Evolutionary conservation across 2,329 filamentous ascomycete species (phyloP).

Genomic region (Coniochaeta sp.): DNA sequence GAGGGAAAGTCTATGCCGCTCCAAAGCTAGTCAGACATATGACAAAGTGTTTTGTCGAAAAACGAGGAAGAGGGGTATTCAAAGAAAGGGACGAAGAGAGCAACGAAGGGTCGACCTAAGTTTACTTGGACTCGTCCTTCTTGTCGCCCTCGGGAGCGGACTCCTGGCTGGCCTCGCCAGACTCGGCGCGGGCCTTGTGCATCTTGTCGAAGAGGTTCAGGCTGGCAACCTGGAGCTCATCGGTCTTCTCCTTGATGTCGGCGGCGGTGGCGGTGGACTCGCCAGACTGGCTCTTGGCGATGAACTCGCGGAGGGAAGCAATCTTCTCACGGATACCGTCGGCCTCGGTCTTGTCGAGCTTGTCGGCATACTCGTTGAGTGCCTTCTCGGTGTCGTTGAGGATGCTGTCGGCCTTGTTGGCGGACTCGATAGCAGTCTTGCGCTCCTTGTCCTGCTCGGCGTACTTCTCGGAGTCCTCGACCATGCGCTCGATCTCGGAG

Average conservation of each 20-base stretch:
- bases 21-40: slow-evolving; percentile 21
- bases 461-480: slow-evolving; percentile 95
- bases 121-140: slow-evolving; percentile 68
- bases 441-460: slow-evolving; percentile 93
- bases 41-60: too few species aligned
- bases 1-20: slow-evolving; percentile 20
- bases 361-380: slow-evolving; percentile 92
- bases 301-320: slow-evolving; percentile 72
- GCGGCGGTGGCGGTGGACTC: slow-evolving; percentile 80
- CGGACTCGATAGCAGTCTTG: slow-evolving; percentile 89
- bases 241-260: slow-evolving; percentile 97
- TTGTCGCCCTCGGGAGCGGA: slow-evolving; percentile 62
- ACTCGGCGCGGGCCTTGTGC: slow-evolving; percentile 86
- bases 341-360: slow-evolving; percentile 92
- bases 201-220: slow-evolving; percentile 99
- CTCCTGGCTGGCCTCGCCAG: slow-evolving; percentile 45
- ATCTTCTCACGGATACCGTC: slow-evolving; percentile 95
- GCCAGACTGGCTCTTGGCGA: slow-evolving; percentile 89
- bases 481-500: slow-evolving; percentile 92
- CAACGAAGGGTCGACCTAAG: slow-evolving; percentile 10
- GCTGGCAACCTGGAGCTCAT: slow-evolving; percentile 92
- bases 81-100: slow-evolving; percentile 7
- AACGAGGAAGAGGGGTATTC: slow-evolving; percentile 20
- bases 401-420: slow-evolving; percentile 95
- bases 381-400: slow-evolving; percentile 98